Base-by-base conservation (phyloP, 768 basidiomycete species). In the Coprinopsis strossmayeri region DNA sequence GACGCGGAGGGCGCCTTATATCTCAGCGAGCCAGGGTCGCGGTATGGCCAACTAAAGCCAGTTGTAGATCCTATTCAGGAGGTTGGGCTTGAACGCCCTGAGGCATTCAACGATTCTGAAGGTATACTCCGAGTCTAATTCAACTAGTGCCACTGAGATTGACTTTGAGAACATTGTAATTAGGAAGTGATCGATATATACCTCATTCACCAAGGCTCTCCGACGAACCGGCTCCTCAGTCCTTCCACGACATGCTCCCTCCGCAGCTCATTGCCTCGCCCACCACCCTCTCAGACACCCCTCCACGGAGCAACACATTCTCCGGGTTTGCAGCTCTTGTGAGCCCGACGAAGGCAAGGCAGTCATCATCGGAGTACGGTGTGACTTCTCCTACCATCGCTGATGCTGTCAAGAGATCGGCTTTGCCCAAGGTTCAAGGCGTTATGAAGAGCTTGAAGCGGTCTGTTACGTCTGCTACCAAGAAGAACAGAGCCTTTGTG, bases 181-280 rank as follows among this genome's bases (percentile, higher is more conserved):
- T 54, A 46, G 51, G 38, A 20, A 34, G 21, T 27, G 46, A 45
- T 39, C 41, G 23, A 20, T 27, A 40, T 18, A 23, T 34, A 21
- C 24, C 18, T 21, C 27, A 30, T 17, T 40, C 25, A 18, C 50
- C 52, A 49, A 37, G 57, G 49, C 37, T 46, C 52, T 23, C 45
- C 46, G 35, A 46, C 48, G 25, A 12, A 12, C n/a, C 43, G n/a
- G 43, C 53, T 0, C 46, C 52, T 13, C 50, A 23, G 39, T 71
- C 74, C 3, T 79, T 79, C 53, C 63, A 64, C 32, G 73, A 78
- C 34, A 70, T 79, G 17, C 62, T 79, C 9, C 73, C 78, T 1
- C 46, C 70, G 3, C 55, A 64, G 5, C 62, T 69, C n/a, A 77
- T 80, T 49, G 66, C 75, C 2, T 59, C 71, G 0, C 64, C 73